Conservation (phyloP, 2,329 filamentous ascomycete genomes). For the Trichothecium roseum region DNA sequence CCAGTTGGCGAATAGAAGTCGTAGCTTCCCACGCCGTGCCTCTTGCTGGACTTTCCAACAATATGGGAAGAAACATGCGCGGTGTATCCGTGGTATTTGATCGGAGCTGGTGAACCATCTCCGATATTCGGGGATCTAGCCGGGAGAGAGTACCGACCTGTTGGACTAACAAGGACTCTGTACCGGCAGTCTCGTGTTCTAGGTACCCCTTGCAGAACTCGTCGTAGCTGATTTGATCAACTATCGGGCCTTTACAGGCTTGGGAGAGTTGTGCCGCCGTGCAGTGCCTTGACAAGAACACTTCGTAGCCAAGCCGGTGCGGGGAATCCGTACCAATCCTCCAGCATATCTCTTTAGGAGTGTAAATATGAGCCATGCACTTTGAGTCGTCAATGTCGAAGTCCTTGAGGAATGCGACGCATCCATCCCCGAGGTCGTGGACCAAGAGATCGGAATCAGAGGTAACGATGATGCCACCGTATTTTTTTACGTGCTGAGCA, state of each 20-base stretch:
- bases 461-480: constrained; percentile 55
- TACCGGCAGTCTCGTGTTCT: constrained; percentile 11
- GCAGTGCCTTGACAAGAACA: constrained; percentile 11
- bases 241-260: constrained; percentile 12
- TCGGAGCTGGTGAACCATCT: constrained; percentile 23
- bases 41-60: constrained; percentile 46
- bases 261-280: constrained; percentile 18
- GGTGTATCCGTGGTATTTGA: constrained; percentile 7
- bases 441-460: constrained; percentile 82
- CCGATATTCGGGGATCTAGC: constrained; percentile 28
- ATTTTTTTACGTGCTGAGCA: constrained; percentile 48
- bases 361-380: not conserved
- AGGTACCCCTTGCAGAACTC: constrained; percentile 22
- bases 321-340: constrained; percentile 27
- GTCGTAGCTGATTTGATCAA: constrained; percentile 12
- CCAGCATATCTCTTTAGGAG: constrained; percentile 20
- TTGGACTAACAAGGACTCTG: constrained; percentile 5
- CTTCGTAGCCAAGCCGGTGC: constrained; percentile 3
- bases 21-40: constrained; percentile 48
- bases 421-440: constrained; percentile 56
- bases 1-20: constrained; percentile 36
- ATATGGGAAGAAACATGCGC: constrained; percentile 53
- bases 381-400: constrained; percentile 30
- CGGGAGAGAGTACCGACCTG: constrained; percentile 4
- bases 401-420: constrained; percentile 60